Conservation (phyloP, 1,139 yeast genomes). For the Hansenula lynferdii region DNA sequence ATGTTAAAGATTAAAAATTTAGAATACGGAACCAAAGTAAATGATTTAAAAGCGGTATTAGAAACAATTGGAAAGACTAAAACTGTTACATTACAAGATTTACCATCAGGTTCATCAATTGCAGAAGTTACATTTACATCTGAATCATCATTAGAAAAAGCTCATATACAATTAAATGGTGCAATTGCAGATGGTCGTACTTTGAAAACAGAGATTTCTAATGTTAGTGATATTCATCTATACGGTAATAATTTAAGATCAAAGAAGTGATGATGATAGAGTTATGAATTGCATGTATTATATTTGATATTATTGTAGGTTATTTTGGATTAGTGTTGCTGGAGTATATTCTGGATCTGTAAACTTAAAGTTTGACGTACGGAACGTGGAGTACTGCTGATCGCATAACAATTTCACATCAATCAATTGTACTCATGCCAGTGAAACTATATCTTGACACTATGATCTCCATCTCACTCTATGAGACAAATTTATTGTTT, state of each 20-base stretch:
- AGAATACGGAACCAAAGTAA: slow-evolving; percentile 17
- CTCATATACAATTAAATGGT: slow-evolving; percentile 12
- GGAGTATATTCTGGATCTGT: too few species aligned
- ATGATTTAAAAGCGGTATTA: slow-evolving; percentile 13
- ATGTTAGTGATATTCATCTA: slow-evolving; percentile 2
- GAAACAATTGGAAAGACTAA: slow-evolving; percentile 7
- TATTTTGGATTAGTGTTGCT: too few species aligned
- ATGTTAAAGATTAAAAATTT: slow-evolving; percentile 16
- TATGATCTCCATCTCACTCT: background rate
- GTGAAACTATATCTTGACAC: background rate
- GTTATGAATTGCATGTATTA: too few species aligned
- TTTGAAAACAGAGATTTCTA: slow-evolving; percentile 12
- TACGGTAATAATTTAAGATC: background rate
- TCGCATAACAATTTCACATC: too few species aligned
- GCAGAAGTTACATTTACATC: slow-evolving; percentile 17
- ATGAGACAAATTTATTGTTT: too few species aligned
- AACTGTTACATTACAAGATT: slow-evolving; percentile 12
- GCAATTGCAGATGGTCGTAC: slow-evolving; percentile 22
- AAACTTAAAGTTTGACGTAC: too few species aligned
- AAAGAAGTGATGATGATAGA: too few species aligned
- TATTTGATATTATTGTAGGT: too few species aligned
- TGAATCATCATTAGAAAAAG: slow-evolving; percentile 6
- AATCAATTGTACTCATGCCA: background rate
- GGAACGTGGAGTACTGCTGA: too few species aligned
- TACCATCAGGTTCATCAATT: slow-evolving; percentile 20